Base-by-base conservation (phyloP, 129 eudicot genomes). In the Rutidosis leptorrhynchoides region DNA sequence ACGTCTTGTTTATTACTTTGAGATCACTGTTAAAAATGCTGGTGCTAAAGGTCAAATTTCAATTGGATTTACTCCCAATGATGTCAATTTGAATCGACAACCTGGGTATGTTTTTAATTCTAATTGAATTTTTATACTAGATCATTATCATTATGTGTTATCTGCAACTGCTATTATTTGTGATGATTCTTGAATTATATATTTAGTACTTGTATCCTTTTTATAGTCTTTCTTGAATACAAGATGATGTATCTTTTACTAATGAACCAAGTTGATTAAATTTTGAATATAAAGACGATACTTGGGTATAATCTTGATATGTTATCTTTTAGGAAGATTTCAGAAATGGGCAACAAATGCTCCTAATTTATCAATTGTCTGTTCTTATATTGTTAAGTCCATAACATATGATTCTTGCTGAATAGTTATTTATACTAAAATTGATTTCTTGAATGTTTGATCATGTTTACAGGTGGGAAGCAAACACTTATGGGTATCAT, bases 401-500 rank as follows among this genome's bases (percentile, higher is more conserved):
- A 40, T 40, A 40, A 12, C 16, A 40, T 40, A 16, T 40, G 46
- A 40, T 12, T 67, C 30, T 29, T 3, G 23, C 12, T 7, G 27
- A 21, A 64, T 53, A 33, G 17, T 42, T 63, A 33, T 48, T 1
- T 58, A 20, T 27, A 51, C 12, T 5, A 16, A 2, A 40, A 40
- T 40, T 46, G 8, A 16, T 16, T n/a, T 14, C 52, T 45, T 45
- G 8, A 14, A n/a, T 46, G 52, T 22, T 62, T 33, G 64, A 43
- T 52, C 48, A n/a, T 48, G 2, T 69, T 20, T 62, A 65, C 82
- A 92, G 98, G 33, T 93, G 95, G 98, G 98, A 93, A 62, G 82
- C 92, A 78, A 93, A 93, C 81, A 93, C 96, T 82, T 93, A 62
- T 24, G 98, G 98, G 8, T 93, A 93, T 79, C 98, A 88, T 68